Evolutionary conservation across 352 stramenopile genomes (phyloP), one percentile per base, ranked within the genome.

Genomic region (Phytophthora brassicae): DNA sequence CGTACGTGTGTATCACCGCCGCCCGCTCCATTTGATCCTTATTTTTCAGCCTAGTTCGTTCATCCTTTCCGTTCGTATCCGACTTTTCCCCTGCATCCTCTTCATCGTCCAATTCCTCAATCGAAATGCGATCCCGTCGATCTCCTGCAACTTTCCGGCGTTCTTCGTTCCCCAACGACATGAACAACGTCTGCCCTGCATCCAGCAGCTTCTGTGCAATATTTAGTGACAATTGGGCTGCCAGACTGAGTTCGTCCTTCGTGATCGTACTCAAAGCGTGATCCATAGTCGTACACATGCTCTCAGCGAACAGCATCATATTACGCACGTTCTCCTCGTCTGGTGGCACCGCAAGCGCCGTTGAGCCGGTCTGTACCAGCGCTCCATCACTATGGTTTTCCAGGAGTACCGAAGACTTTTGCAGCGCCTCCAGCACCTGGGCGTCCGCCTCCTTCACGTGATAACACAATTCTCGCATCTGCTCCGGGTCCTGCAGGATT

Each of bases 211-310:
- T 88, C 65, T 92, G 79, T 19, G 85, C 77, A 42, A 94, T 81
- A n/a, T 70, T 73, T 8, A 94, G 70, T 47, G 81, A 91, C 14
- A 94, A 64, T 56, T 92, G 85, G 1, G 81, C 75, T 8, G 82
- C 82, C 6, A 94, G 42, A 8, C 71, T 54, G 23, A 91, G 68
- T 56, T 94, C 85, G 48, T 90, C 81, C 55, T 87, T 68, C 3
- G 79, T 82, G 59, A 94, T 91, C 28, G 83, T 91, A 43, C 70
- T 79, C 17, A 94, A 56, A 23, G 85, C 82, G 23, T 89, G 74
- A 49, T 92, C 79, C 72, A 94, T 81, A 13, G 82, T 84, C 6
- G 55, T 64, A 59, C 85, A 94, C 77, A 94, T 89, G 42, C 68
- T 86, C 52, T 90, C 85, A 3, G 82, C 68, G 43, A 94, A 80